phyloP scores from a whole-genome alignment of 371 early-diverging fungal genomes.

The Actinomucor elegans region DNA sequence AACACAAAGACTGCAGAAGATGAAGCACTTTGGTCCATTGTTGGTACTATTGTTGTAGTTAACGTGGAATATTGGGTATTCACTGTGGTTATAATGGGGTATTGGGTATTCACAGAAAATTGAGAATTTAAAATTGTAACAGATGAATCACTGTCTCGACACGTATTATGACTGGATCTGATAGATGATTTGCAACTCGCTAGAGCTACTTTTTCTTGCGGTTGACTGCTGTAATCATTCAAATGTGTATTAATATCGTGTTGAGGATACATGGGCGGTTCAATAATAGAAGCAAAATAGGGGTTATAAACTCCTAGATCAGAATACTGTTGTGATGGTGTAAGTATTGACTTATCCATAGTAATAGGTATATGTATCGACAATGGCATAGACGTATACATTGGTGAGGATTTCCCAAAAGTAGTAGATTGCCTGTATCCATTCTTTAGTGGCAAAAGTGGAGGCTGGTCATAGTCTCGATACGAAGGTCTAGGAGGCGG shows the following conservation, averaged over 20 bases:
- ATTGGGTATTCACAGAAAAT: neutral
- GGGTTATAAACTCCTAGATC: too few relatives aligned
- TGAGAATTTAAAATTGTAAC: neutral
- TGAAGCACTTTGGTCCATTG: neutral
- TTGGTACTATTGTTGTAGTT: neutral
- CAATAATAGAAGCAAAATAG: neutral
- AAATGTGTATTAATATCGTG: conserved; percentile 4
- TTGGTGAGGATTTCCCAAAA: too few relatives aligned
- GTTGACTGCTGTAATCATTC: neutral
- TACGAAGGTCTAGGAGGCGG: neutral
- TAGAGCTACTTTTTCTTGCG: too few relatives aligned
- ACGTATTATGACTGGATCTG: too few relatives aligned
- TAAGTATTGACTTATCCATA: conserved; percentile 1
- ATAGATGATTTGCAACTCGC: too few relatives aligned
- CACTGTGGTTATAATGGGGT: neutral
- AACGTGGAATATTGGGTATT: neutral
- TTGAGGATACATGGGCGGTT: neutral
- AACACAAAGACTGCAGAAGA: neutral
- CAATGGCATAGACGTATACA: too few relatives aligned
- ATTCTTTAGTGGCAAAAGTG: too few relatives aligned
- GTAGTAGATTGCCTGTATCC: too few relatives aligned
- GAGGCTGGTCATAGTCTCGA: neutral
- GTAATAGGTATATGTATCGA: too few relatives aligned
- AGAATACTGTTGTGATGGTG: neutral
- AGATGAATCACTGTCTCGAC: neutral